A percentile compares a stretch with the other conserved stretches of the same genome.
phyloP scores from a whole-genome alignment of 176 grass and related monocot genomes.

The Cenchrus purpureus region DNA sequence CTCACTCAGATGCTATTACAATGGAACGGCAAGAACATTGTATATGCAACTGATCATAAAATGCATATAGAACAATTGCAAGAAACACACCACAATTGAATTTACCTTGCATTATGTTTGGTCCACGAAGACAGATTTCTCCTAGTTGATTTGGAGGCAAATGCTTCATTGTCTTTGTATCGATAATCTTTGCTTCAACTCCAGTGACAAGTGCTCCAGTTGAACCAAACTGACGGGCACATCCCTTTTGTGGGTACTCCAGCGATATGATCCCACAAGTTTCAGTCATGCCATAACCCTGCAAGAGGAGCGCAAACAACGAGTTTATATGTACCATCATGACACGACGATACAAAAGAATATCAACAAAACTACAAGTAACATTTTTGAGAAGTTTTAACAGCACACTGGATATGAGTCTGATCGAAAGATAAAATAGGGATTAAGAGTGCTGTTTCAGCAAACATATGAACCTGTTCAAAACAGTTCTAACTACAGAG shows the following conservation, averaged over 20 bases:
- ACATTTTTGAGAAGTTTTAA: background rate
- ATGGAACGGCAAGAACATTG: no score
- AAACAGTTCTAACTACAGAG: background rate
- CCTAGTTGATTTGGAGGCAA: slow-evolving; percentile 79
- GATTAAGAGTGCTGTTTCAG: background rate
- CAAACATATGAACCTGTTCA: background rate
- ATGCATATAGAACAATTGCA: background rate
- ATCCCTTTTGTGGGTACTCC: slow-evolving; percentile 46
- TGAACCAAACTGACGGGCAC: slow-evolving; percentile 63
- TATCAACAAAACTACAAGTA: no score
- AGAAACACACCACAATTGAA: background rate
- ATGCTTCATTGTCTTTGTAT: slow-evolving; percentile 53
- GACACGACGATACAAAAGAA: slow-evolving; percentile 14
- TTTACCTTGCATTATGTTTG: slow-evolving; percentile 93
- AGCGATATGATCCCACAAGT: slow-evolving; percentile 74
- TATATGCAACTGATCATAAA: background rate
- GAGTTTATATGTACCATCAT: slow-evolving; percentile 16
- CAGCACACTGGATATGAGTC: no score
- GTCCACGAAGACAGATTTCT: slow-evolving; percentile 83
- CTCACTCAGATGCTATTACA: no score
- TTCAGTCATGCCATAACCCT: slow-evolving; percentile 98
- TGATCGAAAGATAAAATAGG: no score
- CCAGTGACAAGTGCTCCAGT: slow-evolving; percentile 62
- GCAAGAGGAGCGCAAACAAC: background rate
- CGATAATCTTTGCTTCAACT: slow-evolving; percentile 75